Conservation (phyloP, 1,284 basidiomycete species). For the Irpex rosettiformis region DNA sequence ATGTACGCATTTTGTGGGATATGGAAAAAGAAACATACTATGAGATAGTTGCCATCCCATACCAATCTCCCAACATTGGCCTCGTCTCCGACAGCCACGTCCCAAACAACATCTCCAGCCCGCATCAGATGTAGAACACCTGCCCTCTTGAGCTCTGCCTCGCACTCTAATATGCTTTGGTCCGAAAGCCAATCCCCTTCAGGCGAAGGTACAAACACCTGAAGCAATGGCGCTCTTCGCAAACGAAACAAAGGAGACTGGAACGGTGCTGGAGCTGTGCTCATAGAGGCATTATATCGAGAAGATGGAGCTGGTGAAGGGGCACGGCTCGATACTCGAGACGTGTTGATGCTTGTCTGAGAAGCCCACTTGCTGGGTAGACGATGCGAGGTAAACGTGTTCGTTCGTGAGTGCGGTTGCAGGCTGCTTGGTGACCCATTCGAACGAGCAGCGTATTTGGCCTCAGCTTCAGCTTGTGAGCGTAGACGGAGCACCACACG, state of each 20-base stretch:
- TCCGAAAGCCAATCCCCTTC: constrained; percentile 82
- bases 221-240: constrained; percentile 66
- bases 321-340: constrained; percentile 52
- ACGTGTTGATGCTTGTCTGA: constrained; percentile 22
- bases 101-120: constrained; percentile 79
- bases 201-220: constrained; percentile 77
- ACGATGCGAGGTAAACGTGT: constrained; percentile 14
- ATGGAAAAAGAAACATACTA: constrained; percentile 45
- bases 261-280: constrained; percentile 33
- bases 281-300: constrained; percentile 10
- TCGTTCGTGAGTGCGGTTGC: constrained; percentile 10
- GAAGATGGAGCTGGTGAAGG: constrained; percentile 57
- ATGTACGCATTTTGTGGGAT: too few relatives aligned
- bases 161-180: constrained; percentile 72
- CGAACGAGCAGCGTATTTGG: constrained; percentile 30
- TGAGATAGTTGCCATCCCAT: constrained; percentile 80
- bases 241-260: constrained; percentile 64
- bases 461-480: constrained; percentile 63
- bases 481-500: constrained; percentile 71
- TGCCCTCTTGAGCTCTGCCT: constrained; percentile 68
- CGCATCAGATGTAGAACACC: constrained; percentile 56
- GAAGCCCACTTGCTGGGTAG: constrained; percentile 12
- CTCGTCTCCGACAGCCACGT: constrained; percentile 77
- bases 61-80: constrained; percentile 74
- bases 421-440: constrained; percentile 4